Conservation (phyloP, 2,329 filamentous ascomycete species). For the Xylariaceae sp. region DNA sequence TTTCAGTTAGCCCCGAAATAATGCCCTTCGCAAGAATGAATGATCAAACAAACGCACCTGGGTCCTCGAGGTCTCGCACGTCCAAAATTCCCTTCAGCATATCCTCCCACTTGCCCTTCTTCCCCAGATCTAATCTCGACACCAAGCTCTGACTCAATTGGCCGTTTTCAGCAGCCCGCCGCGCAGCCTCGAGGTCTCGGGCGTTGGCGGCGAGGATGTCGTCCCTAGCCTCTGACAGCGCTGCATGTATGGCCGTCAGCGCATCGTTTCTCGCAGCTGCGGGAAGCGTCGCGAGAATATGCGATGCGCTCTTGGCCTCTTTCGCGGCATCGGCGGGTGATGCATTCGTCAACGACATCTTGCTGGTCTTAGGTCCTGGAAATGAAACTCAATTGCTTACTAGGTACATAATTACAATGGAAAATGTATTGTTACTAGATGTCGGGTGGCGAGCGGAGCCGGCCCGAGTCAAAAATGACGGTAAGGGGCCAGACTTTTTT, state of each 20-base stretch:
- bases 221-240: constrained; percentile 72
- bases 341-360: constrained; percentile 89
- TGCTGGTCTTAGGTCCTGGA: background rate
- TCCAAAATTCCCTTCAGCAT: constrained; percentile 96
- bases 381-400: background rate
- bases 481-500: background rate
- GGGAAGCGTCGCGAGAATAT: constrained; percentile 80
- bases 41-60: constrained; percentile 62
- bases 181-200: constrained; percentile 78
- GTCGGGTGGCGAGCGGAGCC: constrained; percentile 16
- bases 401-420: too few species aligned
- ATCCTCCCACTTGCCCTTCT: constrained; percentile 93
- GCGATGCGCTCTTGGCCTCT: constrained; percentile 81
- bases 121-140: constrained; percentile 84
- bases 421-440: too few species aligned
- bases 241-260: constrained; percentile 80
- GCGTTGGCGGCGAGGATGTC: constrained; percentile 87
- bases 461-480: constrained; percentile 16
- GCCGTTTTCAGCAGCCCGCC: constrained; percentile 75
- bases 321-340: constrained; percentile 78
- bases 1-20: background rate
- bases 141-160: constrained; percentile 81
- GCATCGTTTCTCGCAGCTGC: constrained; percentile 81
- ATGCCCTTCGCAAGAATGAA: background rate
- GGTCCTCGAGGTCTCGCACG: constrained; percentile 83